phyloP scores from a whole-genome alignment of 352 stramenopile species.

The Pythium folliculosum region DNA sequence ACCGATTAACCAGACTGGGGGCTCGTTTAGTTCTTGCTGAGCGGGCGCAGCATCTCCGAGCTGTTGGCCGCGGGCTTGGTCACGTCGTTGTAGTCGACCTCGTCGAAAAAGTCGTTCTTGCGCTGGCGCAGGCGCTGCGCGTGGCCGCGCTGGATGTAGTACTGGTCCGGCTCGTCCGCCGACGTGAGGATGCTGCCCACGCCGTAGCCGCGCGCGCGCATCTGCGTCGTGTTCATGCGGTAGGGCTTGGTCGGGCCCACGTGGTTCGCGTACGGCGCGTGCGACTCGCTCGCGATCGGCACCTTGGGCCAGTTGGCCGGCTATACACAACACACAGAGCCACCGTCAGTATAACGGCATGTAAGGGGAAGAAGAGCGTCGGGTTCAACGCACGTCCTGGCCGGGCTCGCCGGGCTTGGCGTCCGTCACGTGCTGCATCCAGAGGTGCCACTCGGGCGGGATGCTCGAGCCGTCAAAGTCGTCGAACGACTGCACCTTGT shows the following conservation, averaged over 20 bases:
- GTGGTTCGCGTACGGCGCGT: conserved; percentile 75
- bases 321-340: no score
- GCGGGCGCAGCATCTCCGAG: conserved; percentile 54
- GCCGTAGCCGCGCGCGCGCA: conserved; percentile 80
- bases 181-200: conserved; percentile 66
- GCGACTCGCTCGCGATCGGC: conserved; percentile 48
- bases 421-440: conserved; percentile 84
- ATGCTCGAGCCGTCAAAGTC: conserved; percentile 82
- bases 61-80: conserved; percentile 40
- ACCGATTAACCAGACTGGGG: no score
- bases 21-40: conserved; percentile 60
- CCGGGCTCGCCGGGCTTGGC: conserved; percentile 52
- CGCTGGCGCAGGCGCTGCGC: conserved; percentile 70
- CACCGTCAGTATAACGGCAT: no score
- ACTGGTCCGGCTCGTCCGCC: conserved; percentile 72
- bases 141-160: conserved; percentile 81
- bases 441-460: conserved; percentile 83
- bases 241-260: conserved; percentile 66
- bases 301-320: conserved; percentile 73
- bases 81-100: conserved; percentile 87
- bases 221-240: conserved; percentile 76
- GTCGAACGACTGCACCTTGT: conserved; percentile 72
- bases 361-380: no score
- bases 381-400: conserved; percentile 63
- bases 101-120: conserved; percentile 59